Evolutionary conservation across 2,329 filamentous ascomycete species (phyloP), one percentile per base, ranked within the genome.

Genomic region (Daldinia eschscholtzii): DNA sequence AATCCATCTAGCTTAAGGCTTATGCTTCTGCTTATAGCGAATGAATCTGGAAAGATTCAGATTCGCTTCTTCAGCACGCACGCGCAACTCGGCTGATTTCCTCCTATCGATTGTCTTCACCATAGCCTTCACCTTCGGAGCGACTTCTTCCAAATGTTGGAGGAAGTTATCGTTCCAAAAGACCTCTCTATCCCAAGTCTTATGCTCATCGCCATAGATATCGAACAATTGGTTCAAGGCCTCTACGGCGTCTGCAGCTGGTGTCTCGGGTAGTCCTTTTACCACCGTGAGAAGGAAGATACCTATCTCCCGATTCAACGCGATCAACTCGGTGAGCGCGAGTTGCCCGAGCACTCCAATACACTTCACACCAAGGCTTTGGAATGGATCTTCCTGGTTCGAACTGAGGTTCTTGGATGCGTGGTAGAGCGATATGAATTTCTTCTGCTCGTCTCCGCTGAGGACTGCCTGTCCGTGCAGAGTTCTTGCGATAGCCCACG

Each of bases 141-240:
- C 72, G 6, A 81, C 79, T 15, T 83, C 85, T 71, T 89, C 86
- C 1, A 92, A 79, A 68, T 88, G 87, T 72, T 84, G 82, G 62
- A 89, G 77, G 74, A 92, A 88, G 70, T 82, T 83, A 69, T 88
- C 84, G 72, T 84, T 84, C 86, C 89, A 91, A 78, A 91, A 92
- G 2, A 92, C 89, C 28, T 86, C 83, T 64, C 80, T 82, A 75
- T 92, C 90, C 75, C 86, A 89, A 10, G 83, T 80, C 61, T 81
- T 83, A 12, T 82, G 83, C 76, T 89, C 88, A 75, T 92, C 87
- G 28, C 84, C 86, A 78, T 92, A 92, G 6, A 92, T 84, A 72
- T 92, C 90, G 72, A 91, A 90, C 18, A 92, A 70, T 77, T 91
- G 88, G 78, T 91, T 88, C 48, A 92, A 80, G 15, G 88, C 87